Conservation (phyloP, 2,329 filamentous ascomycete genomes). For the Talaromyces sp. region DNA sequence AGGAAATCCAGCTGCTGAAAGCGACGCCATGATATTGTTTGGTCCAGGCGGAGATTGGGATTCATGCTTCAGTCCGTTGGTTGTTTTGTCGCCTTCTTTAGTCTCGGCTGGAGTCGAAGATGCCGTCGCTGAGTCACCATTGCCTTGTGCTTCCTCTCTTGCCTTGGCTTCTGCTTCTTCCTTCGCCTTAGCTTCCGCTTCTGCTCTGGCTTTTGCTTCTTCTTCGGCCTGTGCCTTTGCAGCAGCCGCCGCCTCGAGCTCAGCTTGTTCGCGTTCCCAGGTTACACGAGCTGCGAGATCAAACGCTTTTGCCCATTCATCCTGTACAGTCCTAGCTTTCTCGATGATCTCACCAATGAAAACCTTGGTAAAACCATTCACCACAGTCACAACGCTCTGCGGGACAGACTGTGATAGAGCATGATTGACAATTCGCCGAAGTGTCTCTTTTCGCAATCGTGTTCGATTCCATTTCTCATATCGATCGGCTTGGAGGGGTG, state of each 20-base stretch:
- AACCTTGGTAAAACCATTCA: constrained; percentile 65
- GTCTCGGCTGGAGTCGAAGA: constrained; percentile 1
- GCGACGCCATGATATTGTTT: constrained; percentile 16
- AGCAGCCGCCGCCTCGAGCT: constrained; percentile 33
- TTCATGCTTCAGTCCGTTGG: constrained; percentile 30
- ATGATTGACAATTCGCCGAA: constrained; percentile 62
- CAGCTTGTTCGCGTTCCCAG: constrained; percentile 58
- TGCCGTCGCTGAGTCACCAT: not conserved
- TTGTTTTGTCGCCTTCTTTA: constrained; percentile 15
- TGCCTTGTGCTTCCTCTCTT: not conserved
- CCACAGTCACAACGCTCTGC: constrained; percentile 61
- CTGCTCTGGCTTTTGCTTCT: constrained; percentile 26
- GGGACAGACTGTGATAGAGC: constrained; percentile 67
- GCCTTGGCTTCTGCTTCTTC: constrained; percentile 7
- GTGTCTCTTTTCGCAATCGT: constrained; percentile 51
- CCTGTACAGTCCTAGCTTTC: constrained; percentile 62
- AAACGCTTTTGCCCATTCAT: constrained; percentile 50
- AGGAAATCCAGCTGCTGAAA: constrained; percentile 20
- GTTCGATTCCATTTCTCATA: constrained; percentile 52
- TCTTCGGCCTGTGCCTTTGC: constrained; percentile 36
- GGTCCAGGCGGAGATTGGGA: constrained; percentile 18
- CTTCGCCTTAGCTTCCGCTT: constrained; percentile 16
- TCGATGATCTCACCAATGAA: constrained; percentile 67
- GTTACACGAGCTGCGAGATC: constrained; percentile 54
- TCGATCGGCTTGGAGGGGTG: constrained; percentile 47